Base-by-base conservation (phyloP, 768 basidiomycete genomes). In the Podaxis sp. region DNA sequence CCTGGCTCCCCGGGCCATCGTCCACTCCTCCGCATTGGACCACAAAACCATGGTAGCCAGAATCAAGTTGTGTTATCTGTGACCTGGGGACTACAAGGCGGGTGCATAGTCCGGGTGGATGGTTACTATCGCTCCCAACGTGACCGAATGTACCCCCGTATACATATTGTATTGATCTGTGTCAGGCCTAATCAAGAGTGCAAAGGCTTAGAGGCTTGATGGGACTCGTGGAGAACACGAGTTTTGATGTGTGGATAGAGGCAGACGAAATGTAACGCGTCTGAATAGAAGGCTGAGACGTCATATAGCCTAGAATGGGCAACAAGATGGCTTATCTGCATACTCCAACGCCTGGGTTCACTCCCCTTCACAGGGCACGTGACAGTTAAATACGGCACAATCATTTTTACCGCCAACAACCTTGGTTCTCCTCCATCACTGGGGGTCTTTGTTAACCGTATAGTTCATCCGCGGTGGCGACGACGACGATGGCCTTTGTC, bases 1-100 rank as follows among this genome's bases (percentile, higher is more conserved):
- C 77, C 3, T 81, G 80, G 79, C 72, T 77, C 22, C 69, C 80
- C 50, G 61, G 54, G 15, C 51, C 61, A 17, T 24, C 43, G 4
- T 63, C 55, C 36, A 24, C 41, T 7, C 55, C 61, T 22, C 61
- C 61, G 19, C 41, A 49, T 15, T 63, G 49, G 25, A 49, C 27
- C 43, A 55, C 17, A 19, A 46, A 12, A 36, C 53, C n/a, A 49
- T 17, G 37, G 29, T 46, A n/a, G 64, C 63, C 29, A 43, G 67
- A 25, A 51, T 69, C n/a, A 59, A 64, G 8, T 67, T 67, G 13
- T 67, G 67, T 12, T 55, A 72, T 19, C 61, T 70, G 56, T 74
- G 33, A 33, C 29, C 1, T 9, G 29, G 29, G 29, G 8, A 9
- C 29, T 8, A 8, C 29, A 33, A 33, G 29, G 0, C 1, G 29